Evolutionary conservation across 1,284 basidiomycete species (phyloP).

Genomic region (Peniophora sp.): DNA sequence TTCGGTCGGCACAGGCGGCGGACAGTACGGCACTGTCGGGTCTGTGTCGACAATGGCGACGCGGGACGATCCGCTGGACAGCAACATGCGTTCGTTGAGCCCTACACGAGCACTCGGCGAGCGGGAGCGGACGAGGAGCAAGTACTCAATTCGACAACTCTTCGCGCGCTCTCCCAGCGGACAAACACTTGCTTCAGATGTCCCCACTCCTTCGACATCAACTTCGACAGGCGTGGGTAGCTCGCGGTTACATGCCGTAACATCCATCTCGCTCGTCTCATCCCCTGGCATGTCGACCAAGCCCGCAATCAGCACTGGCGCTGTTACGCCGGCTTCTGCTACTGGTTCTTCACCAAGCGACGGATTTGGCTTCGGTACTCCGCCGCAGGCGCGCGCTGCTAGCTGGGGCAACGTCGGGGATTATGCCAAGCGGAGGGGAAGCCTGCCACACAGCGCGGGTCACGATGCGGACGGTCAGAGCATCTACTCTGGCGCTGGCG

Average conservation of each 20-base stretch:
- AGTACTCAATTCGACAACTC: slow-evolving; percentile 3
- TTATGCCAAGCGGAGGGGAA: slow-evolving; percentile 14
- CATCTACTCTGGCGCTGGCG: slow-evolving; percentile 41
- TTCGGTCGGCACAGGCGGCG: too few relatives aligned
- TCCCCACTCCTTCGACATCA: not conserved
- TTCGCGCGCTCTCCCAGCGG: not conserved
- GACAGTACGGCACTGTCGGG: too few relatives aligned
- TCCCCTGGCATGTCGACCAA: too few relatives aligned
- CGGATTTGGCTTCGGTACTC: slow-evolving; percentile 20
- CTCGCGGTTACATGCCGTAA: too few relatives aligned
- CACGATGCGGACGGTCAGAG: slow-evolving; percentile 41
- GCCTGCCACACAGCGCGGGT: not conserved
- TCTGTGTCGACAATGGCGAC: too few relatives aligned
- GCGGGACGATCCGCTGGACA: not conserved
- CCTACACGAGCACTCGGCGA: slow-evolving; percentile 3
- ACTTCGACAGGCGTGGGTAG: too few relatives aligned
- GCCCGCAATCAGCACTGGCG: slow-evolving; percentile 24
- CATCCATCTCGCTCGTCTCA: too few relatives aligned
- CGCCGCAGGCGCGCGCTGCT: slow-evolving; percentile 46
- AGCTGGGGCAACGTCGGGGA: slow-evolving; percentile 51
- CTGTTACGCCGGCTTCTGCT: slow-evolving; percentile 11
- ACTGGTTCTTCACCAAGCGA: slow-evolving; percentile 4
- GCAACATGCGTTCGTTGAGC: slow-evolving; percentile 8
- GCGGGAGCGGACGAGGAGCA: too few relatives aligned
- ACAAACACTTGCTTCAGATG: not conserved